These are phyloP conservation scores for Diaporthe vexans DNA, from an alignment of 2,329 filamentous ascomycete genomes.

Conservation along the genomic window DNA sequence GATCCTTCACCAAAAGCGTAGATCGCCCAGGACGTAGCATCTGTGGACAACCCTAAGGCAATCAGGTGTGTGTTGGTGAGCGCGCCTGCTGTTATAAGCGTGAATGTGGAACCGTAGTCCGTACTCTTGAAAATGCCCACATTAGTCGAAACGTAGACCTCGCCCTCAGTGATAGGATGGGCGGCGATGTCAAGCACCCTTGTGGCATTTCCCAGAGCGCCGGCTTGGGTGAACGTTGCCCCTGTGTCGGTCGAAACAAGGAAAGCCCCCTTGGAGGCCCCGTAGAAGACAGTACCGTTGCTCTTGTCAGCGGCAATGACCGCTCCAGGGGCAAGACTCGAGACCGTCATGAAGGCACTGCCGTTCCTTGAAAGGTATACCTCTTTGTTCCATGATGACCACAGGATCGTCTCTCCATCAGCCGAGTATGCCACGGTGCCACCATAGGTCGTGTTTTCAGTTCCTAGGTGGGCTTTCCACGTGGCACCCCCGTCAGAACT, in stretches of 20 bases:
- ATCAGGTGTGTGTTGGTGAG: conserved; percentile 58
- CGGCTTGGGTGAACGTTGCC: conserved; percentile 57
- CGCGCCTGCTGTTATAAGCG: conserved; percentile 49
- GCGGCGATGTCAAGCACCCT: conserved; percentile 70
- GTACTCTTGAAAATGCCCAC: conserved; percentile 67
- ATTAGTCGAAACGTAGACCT: conserved; percentile 70
- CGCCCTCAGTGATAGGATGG: conserved; percentile 69
- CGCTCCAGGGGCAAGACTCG: conserved; percentile 58
- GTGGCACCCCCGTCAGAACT: conserved; percentile 64
- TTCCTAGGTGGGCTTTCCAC: conserved; percentile 61
- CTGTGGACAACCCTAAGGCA: conserved; percentile 57
- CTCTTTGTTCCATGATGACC: conserved; percentile 57
- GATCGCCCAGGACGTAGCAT: conserved; percentile 55
- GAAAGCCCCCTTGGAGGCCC: conserved; percentile 55
- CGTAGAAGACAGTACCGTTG: conserved; percentile 66
- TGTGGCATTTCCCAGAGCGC: conserved; percentile 54
- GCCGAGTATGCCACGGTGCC: conserved; percentile 66
- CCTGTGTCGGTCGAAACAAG: conserved; percentile 65
- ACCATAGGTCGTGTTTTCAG: conserved; percentile 53
- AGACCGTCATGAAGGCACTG: conserved; percentile 59
- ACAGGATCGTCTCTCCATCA: conserved; percentile 62
- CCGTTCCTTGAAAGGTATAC: conserved; percentile 58
- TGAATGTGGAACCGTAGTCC: conserved; percentile 64
- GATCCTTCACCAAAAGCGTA: conserved; percentile 62
- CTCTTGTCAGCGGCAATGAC: conserved; percentile 68